Conservation (phyloP, 2,329 filamentous ascomycete genomes). For the Xylaria sp. region DNA sequence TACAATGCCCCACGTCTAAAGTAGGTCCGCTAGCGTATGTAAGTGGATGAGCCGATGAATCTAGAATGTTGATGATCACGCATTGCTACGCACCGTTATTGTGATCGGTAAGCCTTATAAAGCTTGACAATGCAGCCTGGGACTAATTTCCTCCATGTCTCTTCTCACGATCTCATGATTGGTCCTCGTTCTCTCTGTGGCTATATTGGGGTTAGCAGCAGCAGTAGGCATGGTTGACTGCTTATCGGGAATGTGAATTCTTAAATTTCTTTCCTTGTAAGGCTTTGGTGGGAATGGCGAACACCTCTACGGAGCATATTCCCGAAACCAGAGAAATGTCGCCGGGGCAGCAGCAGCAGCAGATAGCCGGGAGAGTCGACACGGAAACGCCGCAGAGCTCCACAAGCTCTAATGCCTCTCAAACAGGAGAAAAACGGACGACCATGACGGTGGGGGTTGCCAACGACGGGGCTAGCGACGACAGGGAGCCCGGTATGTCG, state of each 20-base stretch:
- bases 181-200: not conserved
- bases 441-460: not conserved
- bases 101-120: conserved; percentile 26
- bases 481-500: conserved; percentile 39
- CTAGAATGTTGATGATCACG: conserved; percentile 5
- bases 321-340: conserved; percentile 34
- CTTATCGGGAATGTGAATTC: not conserved
- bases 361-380: not conserved
- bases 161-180: conserved; percentile 1
- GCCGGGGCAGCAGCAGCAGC: conserved; percentile 11
- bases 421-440: conserved; percentile 8
- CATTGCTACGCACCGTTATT: not conserved
- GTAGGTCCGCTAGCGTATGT: not conserved
- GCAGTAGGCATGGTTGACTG: not conserved
- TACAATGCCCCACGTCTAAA: conserved; percentile 18
- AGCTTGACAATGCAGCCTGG: conserved; percentile 1
- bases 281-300: conserved; percentile 26
- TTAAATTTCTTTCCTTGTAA: not conserved
- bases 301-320: conserved; percentile 19
- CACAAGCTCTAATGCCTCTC: conserved; percentile 23
- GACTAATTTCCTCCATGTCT: conserved; percentile 5
- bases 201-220: conserved; percentile 6
- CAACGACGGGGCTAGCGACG: conserved; percentile 2
- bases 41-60: conserved; percentile 13
- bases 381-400: conserved; percentile 31